These are phyloP conservation scores for Botrytis fragariae DNA, from an alignment of 2,329 filamentous ascomycete species.

Conservation along the genomic window DNA sequence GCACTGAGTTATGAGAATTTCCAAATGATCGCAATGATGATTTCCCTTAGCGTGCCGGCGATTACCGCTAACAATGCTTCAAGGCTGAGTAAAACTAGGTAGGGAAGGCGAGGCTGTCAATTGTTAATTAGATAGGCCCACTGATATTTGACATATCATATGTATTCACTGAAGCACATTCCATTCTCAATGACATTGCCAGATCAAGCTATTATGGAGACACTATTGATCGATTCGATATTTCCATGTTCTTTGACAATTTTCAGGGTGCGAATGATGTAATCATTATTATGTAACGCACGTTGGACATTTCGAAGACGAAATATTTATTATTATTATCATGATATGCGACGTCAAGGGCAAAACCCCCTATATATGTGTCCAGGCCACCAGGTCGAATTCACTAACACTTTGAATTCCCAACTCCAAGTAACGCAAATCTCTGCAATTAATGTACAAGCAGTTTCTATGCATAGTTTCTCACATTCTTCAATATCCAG, in stretches of 20 bases:
- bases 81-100: constrained; percentile 8
- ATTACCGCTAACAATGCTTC: constrained; percentile 10
- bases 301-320: background rate
- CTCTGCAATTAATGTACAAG: background rate
- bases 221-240: background rate
- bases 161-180: background rate
- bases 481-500: constrained; percentile 54
- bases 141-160: background rate
- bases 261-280: background rate
- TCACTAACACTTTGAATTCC: background rate
- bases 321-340: background rate
- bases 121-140: background rate
- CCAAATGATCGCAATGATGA: constrained; percentile 22
- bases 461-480: constrained; percentile 34
- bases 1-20: constrained; percentile 17
- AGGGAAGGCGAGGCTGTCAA: constrained; percentile 3
- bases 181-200: background rate
- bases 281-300: background rate
- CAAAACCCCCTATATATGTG: background rate
- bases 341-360: background rate
- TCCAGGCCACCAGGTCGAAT: background rate
- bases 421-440: background rate
- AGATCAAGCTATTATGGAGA: background rate
- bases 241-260: background rate
- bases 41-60: constrained; percentile 20